Base-by-base conservation (phyloP, 1,284 basidiomycete genomes). In the Athelia sp. region DNA sequence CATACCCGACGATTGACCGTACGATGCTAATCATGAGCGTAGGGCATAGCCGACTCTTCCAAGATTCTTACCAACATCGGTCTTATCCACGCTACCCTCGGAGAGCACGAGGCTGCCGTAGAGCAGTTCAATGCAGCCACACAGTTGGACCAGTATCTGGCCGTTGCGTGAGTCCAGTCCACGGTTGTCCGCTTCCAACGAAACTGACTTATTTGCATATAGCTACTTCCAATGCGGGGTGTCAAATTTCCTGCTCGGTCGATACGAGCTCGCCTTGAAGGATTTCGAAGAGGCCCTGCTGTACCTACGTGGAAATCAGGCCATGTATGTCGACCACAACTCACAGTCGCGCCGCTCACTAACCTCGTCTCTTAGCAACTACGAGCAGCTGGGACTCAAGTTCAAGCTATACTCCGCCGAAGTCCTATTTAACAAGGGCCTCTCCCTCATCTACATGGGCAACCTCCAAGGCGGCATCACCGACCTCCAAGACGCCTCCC, bases 11-110 rank as follows among this genome's bases (percentile, higher is more conserved):
- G 36, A n/a, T 6, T 40, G 36, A 6, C 8, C n/a, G n/a, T n/a
- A 6, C 36, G 36, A 40, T 40, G 36, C 15, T 40, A 29, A 29
- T 13, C 26, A 29, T 29, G 26, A 29, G 13, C 13, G 21, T 58
- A 88, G 85, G 68, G 69, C 46, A 93, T 93, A 57, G 84, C 82
- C 1, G 88, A 93, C 62, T 87, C 86, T 14, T 91, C 89, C 55
- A 93, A 92, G 72, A 89, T 95, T 60, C 78, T 89, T 52, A 90
- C 88, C 49, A 95, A 95, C 63, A 90, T 94, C 71, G 93, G 88
- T 22, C 75, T 95, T 54, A 93, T 96, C 60, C 88, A 90, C 59
- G 93, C 93, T 32, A 93, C 90, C 44, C 74, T 92, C 17, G 90
- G 91, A 55, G 82, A 90, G 63, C 93, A 96, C 62, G 84, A 89